Percentiles rank a stretch among this genome's conserved stretches.
phyloP scores from a whole-genome alignment of 202 grass and related monocot genomes.

The Brachypodium distachyon region DNA sequence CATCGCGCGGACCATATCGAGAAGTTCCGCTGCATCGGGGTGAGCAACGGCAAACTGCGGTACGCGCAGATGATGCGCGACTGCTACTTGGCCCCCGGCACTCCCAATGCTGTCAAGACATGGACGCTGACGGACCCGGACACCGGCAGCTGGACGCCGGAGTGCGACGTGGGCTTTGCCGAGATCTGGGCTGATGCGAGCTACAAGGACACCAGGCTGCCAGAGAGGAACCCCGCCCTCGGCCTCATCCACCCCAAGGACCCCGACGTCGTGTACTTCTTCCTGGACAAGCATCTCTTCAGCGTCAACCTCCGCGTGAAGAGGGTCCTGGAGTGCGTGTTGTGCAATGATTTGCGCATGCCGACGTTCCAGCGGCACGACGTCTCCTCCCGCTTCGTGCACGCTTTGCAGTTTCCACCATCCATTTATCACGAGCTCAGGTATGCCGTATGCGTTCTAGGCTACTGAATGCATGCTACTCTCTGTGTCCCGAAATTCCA shows the following conservation, averaged over 20 bases:
- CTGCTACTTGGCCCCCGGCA: no score
- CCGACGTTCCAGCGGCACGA: neutral
- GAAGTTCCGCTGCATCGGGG: neutral
- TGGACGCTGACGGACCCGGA: neutral
- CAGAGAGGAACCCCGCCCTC: neutral
- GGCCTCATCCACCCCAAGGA: conserved; percentile 5
- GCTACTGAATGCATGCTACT: no score
- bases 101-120: neutral
- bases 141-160: neutral
- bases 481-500: no score
- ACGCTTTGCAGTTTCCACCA: neutral
- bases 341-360: no score
- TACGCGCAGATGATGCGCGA: neutral
- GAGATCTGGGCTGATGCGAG: neutral
- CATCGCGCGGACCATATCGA: neutral
- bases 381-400: neutral
- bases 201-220: conserved; percentile 6
- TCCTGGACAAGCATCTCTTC: neutral
- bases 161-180: neutral
- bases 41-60: neutral
- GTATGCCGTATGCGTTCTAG: no score
- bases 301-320: neutral
- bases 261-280: conserved; percentile 16
- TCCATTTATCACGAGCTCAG: no score
- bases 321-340: neutral